These are phyloP conservation scores for Exophiala sp. DNA, from an alignment of 2,329 filamentous ascomycete species.

Conservation along the genomic window DNA sequence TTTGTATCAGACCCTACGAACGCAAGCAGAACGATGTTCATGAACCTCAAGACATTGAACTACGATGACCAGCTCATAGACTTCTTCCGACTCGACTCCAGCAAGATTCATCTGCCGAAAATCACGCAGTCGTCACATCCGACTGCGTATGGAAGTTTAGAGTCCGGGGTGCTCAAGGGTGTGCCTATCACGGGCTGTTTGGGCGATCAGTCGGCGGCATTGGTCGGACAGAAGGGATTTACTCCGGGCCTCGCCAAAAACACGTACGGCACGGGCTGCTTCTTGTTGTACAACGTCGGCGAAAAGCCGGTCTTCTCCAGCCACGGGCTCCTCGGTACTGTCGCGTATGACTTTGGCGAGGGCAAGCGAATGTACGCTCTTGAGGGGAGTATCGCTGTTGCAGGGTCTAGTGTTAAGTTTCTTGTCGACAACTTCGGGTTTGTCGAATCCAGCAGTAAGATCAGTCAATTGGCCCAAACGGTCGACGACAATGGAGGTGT, in stretches of 20 bases:
- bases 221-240: slow-evolving; percentile 84
- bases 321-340: slow-evolving; percentile 75
- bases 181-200: slow-evolving; percentile 74
- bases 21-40: slow-evolving; percentile 88
- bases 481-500: slow-evolving; percentile 76
- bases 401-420: slow-evolving; percentile 76
- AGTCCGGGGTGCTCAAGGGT: slow-evolving; percentile 63
- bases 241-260: slow-evolving; percentile 80
- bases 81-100: slow-evolving; percentile 73
- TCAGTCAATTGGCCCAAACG: slow-evolving; percentile 60
- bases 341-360: slow-evolving; percentile 77
- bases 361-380: slow-evolving; percentile 72
- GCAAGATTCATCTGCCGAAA: slow-evolving; percentile 70
- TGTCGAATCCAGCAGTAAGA: slow-evolving; percentile 59
- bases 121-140: slow-evolving; percentile 78
- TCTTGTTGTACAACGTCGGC: slow-evolving; percentile 84
- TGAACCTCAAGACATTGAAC: slow-evolving; percentile 75
- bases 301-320: slow-evolving; percentile 79
- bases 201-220: slow-evolving; percentile 81
- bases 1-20: slow-evolving; percentile 86
- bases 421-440: slow-evolving; percentile 64
- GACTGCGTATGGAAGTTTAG: slow-evolving; percentile 66
- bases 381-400: slow-evolving; percentile 79
- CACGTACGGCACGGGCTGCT: slow-evolving; percentile 86
- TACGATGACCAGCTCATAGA: slow-evolving; percentile 74